These are phyloP conservation scores for Lachnellula willkommii DNA, from an alignment of 2,329 filamentous ascomycete genomes.

Conservation along the genomic window DNA sequence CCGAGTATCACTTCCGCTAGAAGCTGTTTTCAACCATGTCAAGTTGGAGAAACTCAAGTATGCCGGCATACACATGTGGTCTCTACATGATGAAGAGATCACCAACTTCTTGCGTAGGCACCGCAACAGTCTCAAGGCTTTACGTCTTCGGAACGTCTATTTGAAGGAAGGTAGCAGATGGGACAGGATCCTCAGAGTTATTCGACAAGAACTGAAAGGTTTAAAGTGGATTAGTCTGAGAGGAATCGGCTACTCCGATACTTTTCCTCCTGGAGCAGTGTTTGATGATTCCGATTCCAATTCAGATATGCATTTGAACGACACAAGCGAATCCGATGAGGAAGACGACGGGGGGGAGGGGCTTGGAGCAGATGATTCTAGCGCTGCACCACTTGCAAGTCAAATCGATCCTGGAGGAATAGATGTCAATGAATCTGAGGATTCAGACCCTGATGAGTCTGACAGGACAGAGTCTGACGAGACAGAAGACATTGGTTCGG, in stretches of 20 bases:
- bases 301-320: constrained; percentile 42
- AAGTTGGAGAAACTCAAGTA: constrained; percentile 56
- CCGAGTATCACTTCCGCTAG: constrained; percentile 50
- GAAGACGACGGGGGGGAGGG: neutral
- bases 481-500: constrained; percentile 4
- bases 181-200: constrained; percentile 52
- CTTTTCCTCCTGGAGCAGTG: constrained; percentile 18
- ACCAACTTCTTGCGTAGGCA: constrained; percentile 52
- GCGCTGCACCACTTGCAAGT: constrained; percentile 7
- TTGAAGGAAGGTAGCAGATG: constrained; percentile 55
- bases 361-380: constrained; percentile 1
- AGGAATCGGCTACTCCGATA: constrained; percentile 50
- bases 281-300: constrained; percentile 45
- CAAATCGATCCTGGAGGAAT: constrained; percentile 22
- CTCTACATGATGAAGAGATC: constrained; percentile 54
- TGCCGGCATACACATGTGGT: constrained; percentile 62
- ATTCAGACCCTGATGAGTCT: constrained; percentile 8
- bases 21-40: constrained; percentile 57
- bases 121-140: constrained; percentile 48
- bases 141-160: constrained; percentile 56
- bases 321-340: constrained; percentile 41
- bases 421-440: constrained; percentile 30
- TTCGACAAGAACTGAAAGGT: constrained; percentile 51
- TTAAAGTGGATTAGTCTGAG: constrained; percentile 60
- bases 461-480: constrained; percentile 8